Evolutionary conservation across 345 rosid genomes (phyloP).

Genomic region (Durio zibethinus): DNA sequence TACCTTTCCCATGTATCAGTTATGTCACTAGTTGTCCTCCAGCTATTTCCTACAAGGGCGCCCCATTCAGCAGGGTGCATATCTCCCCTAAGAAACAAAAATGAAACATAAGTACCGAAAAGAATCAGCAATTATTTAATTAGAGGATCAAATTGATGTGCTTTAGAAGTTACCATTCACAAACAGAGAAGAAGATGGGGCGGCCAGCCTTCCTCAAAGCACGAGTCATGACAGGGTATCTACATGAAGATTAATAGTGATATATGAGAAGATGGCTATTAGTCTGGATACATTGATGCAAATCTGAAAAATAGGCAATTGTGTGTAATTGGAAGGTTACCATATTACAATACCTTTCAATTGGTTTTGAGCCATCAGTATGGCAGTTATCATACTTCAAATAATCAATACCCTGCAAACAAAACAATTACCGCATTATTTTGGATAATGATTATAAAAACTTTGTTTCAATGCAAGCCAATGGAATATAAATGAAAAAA

Average conservation of each 20-base stretch:
- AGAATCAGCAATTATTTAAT: neutral
- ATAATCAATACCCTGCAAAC: conserved; percentile 73
- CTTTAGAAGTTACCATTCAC: conserved; percentile 62
- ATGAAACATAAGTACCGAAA: neutral
- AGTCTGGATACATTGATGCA: neutral
- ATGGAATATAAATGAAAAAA: neutral
- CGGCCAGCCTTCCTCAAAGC: conserved; percentile 73
- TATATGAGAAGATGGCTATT: neutral
- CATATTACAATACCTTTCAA: conserved; percentile 43
- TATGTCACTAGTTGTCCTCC: conserved; percentile 91
- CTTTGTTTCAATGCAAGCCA: neutral
- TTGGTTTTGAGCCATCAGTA: conserved; percentile 61
- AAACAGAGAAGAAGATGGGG: conserved; percentile 75
- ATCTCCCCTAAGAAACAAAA: conserved; percentile 54
- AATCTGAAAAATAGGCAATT: neutral
- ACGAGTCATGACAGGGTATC: conserved; percentile 85
- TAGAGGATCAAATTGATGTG: neutral
- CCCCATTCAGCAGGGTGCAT: conserved; percentile 97
- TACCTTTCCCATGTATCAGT: conserved; percentile 72
- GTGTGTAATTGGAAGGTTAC: neutral
- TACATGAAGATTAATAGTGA: conserved; percentile 19
- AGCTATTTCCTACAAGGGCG: conserved; percentile 69
- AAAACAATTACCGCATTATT: neutral
- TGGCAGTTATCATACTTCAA: conserved; percentile 90
- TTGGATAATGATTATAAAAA: neutral